Evolutionary conservation across 768 basidiomycete species (phyloP).

Genomic region (Amyloporia xantha): DNA sequence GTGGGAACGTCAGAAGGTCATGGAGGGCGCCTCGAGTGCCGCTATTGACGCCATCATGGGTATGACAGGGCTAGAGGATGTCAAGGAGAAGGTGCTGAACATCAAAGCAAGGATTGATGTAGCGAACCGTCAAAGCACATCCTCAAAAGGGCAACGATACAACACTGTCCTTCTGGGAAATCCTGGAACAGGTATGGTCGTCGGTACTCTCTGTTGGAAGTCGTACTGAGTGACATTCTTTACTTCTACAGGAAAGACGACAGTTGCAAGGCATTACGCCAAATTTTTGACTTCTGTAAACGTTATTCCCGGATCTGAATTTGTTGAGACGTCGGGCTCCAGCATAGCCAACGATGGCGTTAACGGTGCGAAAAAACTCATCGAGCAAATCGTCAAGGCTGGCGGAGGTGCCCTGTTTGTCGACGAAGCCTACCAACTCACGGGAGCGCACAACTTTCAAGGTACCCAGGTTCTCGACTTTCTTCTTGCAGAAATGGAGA

Average conservation of each 20-base stretch:
- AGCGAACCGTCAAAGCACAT: conserved; percentile 43
- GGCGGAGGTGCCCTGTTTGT: conserved; percentile 66
- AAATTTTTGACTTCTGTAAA: conserved; percentile 51
- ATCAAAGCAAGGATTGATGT: conserved; percentile 57
- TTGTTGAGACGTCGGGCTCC: conserved; percentile 60
- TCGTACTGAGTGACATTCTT: no score
- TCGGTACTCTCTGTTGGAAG: neutral
- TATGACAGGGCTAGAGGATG: conserved; percentile 62
- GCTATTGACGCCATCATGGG: conserved; percentile 63
- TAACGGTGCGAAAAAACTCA: conserved; percentile 38
- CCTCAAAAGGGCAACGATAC: conserved; percentile 46
- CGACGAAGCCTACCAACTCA: conserved; percentile 69
- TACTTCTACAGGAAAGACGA: conserved; percentile 57
- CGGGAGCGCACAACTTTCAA: conserved; percentile 34
- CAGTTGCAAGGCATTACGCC: conserved; percentile 57
- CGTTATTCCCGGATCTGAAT: conserved; percentile 45
- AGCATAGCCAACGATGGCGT: conserved; percentile 53
- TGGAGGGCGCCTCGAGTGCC: conserved; percentile 44
- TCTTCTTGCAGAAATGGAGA: conserved; percentile 71
- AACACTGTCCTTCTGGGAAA: conserved; percentile 63
- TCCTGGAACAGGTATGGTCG: conserved; percentile 58
- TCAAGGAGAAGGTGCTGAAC: conserved; percentile 52
- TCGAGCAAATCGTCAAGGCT: conserved; percentile 38
- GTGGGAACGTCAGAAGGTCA: conserved; percentile 53
- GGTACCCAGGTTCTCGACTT: conserved; percentile 62